Base-by-base conservation (phyloP, 345 rosid species). In the Alliaria petiolata region DNA sequence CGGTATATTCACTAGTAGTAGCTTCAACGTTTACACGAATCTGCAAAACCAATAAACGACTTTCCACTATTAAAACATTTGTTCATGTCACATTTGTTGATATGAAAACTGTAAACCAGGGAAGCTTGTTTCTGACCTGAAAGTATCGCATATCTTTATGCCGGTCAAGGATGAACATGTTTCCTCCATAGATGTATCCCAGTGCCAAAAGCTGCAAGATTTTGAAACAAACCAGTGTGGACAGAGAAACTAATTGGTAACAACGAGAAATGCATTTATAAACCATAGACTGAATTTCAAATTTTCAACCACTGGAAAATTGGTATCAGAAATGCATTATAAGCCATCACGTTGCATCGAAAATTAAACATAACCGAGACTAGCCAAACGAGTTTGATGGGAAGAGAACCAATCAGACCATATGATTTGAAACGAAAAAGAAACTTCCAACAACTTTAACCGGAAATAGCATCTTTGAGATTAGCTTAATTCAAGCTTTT, bases 151-250 rank as follows among this genome's bases (percentile, higher is more conserved):
- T 70, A 68, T 80, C 87, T 28, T 75, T 80, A 76, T 76, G 45
- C 30, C 81, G 81, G 17, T 89, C 88, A 57, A 86, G 78, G 38
- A 82, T 83, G 68, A 82, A 65, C 65, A 81, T 81, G 61, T 79
- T 85, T 12, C 87, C 93, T 71, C 98, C 98, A 75, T 81, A 93
- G 40, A 93, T 93, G 16, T 90, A 86, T 71, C 84, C 86, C 81
- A 93, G 12, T 6, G 79, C 98, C 47, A 93, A 87, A 77, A 93
- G 71, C 98, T 93, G 79, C 76, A 77, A 58, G 47, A 70, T 40
- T 28, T n/a, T 61, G 6, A 50, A 39, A 36, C 66, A 69, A 40
- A 58, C 66, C 25, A 35, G 30, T 34, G 44, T 57, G 57, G 45
- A 19, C 55, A 68, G 34, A 45, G 74, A 15, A 20, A 5, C 36